These are phyloP conservation scores for Penicillium bialowiezense DNA, from an alignment of 495 filamentous ascomycete genomes.

Conservation along the genomic window DNA sequence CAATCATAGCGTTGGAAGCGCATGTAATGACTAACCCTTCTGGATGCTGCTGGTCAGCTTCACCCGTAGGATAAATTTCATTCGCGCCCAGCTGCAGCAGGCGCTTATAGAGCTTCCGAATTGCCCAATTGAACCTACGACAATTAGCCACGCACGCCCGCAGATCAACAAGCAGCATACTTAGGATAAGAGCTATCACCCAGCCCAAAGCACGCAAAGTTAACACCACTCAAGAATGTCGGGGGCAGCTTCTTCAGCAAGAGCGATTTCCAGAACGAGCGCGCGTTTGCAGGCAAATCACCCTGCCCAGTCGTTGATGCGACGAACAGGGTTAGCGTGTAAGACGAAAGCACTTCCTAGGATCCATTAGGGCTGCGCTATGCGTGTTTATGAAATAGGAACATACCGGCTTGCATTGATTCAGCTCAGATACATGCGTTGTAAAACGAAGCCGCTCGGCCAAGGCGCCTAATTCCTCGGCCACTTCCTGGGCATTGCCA, in stretches of 20 bases:
- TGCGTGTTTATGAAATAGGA: neutral
- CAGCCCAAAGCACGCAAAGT: slow-evolving; percentile 83
- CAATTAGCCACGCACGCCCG: neutral
- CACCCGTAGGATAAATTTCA: slow-evolving; percentile 72
- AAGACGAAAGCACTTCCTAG: slow-evolving; percentile 46
- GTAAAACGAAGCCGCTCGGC: slow-evolving; percentile 72
- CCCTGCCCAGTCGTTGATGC: slow-evolving; percentile 94
- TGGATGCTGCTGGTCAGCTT: slow-evolving; percentile 88
- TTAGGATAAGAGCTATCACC: slow-evolving; percentile 93
- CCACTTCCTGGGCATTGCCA: slow-evolving; percentile 85
- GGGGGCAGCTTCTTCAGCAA: slow-evolving; percentile 71
- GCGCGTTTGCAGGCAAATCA: slow-evolving; percentile 78
- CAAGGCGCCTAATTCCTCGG: slow-evolving; percentile 73
- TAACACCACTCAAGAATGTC: slow-evolving; percentile 61
- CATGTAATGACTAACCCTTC: slow-evolving; percentile 65
- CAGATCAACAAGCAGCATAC: slow-evolving; percentile 39
- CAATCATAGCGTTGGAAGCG: neutral
- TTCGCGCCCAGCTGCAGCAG: slow-evolving; percentile 81
- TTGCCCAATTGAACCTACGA: slow-evolving; percentile 87
- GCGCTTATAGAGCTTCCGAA: slow-evolving; percentile 80
- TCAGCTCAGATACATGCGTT: slow-evolving; percentile 71
- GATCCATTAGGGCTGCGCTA: slow-evolving; percentile 1
- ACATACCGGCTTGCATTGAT: slow-evolving; percentile 71
- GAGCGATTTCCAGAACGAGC: slow-evolving; percentile 80
- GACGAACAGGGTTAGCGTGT: slow-evolving; percentile 70